Conservation (phyloP, 148 eudicot species). For the Rhododendron vialii region DNA sequence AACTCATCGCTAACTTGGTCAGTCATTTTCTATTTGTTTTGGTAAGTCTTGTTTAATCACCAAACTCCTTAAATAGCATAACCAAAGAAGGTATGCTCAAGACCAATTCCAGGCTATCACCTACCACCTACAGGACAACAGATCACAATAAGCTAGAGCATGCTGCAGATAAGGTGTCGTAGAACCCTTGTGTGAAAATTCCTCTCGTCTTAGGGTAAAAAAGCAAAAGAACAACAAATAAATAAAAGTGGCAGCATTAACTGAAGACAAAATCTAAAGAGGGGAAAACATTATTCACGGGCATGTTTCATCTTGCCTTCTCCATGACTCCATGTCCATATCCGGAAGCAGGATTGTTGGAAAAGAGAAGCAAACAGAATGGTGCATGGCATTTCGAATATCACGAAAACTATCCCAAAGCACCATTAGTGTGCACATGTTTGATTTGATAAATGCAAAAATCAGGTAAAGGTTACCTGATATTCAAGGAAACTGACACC, state of each 20-base stretch:
- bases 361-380: not conserved
- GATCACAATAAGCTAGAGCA: not conserved
- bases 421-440: not conserved
- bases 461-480: not conserved
- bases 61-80: not conserved
- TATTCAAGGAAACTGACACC: conserved; percentile 1
- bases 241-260: not conserved
- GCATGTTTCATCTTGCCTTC: not conserved
- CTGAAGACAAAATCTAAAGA: not conserved
- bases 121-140: not conserved
- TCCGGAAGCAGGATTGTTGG: not conserved
- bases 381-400: not conserved
- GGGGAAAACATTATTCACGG: not conserved
- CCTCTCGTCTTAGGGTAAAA: not conserved
- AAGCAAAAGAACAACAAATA: not conserved
- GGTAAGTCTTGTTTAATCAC: not conserved
- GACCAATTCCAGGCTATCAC: not conserved
- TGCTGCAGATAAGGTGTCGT: not conserved
- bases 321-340: not conserved
- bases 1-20: not conserved
- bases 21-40: not conserved
- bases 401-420: not conserved
- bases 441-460: not conserved
- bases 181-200: not conserved
- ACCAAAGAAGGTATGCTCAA: not conserved